Evolutionary conservation across 495 filamentous ascomycete species (phyloP).

Genomic region (Podospora comata): DNA sequence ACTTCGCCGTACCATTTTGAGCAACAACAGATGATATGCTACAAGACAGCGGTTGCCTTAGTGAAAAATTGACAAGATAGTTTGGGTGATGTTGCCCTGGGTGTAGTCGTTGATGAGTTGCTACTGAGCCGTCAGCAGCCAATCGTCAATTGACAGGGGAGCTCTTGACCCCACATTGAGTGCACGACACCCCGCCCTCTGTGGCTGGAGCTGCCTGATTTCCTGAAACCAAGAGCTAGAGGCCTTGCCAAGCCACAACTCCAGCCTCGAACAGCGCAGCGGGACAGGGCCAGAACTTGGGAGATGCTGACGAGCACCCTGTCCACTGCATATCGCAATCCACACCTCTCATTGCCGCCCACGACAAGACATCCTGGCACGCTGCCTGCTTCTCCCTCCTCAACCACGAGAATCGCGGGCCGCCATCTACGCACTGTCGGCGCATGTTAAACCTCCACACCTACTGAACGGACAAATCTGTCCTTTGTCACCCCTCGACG

Average conservation of each 20-base stretch:
- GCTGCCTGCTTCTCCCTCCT: neutral
- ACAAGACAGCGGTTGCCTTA: too few relatives aligned
- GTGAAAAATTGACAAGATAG: too few relatives aligned
- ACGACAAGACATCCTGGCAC: slow-evolving; percentile 7
- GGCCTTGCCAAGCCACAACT: slow-evolving; percentile 20
- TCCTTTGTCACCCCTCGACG: slow-evolving; percentile 8
- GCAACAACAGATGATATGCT: neutral
- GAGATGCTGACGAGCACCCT: slow-evolving; percentile 2
- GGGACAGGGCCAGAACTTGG: slow-evolving; percentile 14
- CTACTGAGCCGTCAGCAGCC: neutral
- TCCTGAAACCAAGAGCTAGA: neutral
- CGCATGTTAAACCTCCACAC: neutral
- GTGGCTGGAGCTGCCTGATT: slow-evolving; percentile 26
- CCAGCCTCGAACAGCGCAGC: neutral
- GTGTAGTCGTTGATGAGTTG: neutral
- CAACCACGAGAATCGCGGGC: slow-evolving; percentile 1
- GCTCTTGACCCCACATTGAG: neutral
- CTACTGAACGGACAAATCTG: slow-evolving; percentile 2
- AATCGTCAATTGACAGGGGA: neutral
- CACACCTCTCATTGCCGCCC: slow-evolving; percentile 7
- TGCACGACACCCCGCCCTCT: slow-evolving; percentile 7
- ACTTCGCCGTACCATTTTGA: neutral
- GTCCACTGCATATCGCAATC: slow-evolving; percentile 11
- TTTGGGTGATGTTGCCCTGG: too few relatives aligned
- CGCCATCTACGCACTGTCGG: neutral